Percentiles rank a stretch among this genome's conserved stretches.
phyloP scores from a whole-genome alignment of 306 rosid genomes.

The Cicer cuneatum region DNA sequence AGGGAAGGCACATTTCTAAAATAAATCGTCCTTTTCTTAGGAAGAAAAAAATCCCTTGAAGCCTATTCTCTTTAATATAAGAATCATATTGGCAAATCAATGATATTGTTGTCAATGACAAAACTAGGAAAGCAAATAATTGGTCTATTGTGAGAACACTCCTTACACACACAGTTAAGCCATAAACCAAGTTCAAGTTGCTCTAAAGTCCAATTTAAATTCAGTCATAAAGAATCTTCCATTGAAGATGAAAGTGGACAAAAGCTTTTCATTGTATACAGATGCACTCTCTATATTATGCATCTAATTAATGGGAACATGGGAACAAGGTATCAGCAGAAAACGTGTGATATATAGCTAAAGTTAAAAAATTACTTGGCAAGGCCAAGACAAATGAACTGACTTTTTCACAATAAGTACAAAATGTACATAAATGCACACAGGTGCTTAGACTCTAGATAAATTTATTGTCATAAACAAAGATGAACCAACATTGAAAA shows the following conservation, averaged over 20 bases:
- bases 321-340: conserved; percentile 8
- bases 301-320: background rate
- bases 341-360: conserved; percentile 11
- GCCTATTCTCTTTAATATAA: background rate
- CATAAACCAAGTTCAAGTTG: conserved; percentile 36
- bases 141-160: conserved; percentile 14
- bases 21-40: background rate
- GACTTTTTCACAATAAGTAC: conserved; percentile 22
- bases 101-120: background rate
- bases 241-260: conserved; percentile 23
- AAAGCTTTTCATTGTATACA: conserved; percentile 10
- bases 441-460: conserved; percentile 11
- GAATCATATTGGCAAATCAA: conserved; percentile 5
- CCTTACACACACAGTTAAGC: conserved; percentile 17
- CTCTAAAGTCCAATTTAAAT: conserved; percentile 18
- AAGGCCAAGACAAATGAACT: conserved; percentile 29
- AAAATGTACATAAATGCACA: conserved; percentile 5
- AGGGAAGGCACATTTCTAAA: background rate
- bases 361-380: conserved; percentile 17
- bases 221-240: conserved; percentile 15
- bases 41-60: background rate
- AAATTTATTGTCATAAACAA: conserved; percentile 18
- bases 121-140: background rate
- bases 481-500: background rate
- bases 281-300: background rate